Evolutionary conservation across 768 basidiomycete species (phyloP).

Genomic region (Lentinula sp.): DNA sequence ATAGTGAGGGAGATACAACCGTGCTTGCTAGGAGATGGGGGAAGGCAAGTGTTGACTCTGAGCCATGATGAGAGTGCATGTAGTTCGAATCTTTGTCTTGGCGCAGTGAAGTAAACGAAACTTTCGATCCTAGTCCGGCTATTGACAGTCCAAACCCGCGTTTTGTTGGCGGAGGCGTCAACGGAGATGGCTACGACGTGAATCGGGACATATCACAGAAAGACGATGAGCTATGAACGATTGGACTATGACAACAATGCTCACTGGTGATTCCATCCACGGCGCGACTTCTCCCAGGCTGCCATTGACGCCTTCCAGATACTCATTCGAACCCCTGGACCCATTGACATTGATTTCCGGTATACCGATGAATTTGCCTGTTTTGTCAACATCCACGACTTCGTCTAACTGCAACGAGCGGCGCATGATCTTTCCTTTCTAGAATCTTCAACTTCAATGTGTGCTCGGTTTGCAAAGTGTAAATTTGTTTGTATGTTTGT

Average conservation of each 20-base stretch:
- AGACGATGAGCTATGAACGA: neutral
- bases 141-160: neutral
- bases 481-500: too few species aligned
- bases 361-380: neutral
- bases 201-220: neutral
- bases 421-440: neutral
- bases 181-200: neutral
- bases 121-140: neutral
- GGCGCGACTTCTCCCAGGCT: neutral
- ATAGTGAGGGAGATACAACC: neutral
- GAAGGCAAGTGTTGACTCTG: neutral
- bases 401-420: neutral
- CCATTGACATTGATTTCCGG: slow-evolving; percentile 2
- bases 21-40: neutral
- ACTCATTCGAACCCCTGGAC: neutral
- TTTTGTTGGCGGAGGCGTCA: slow-evolving; percentile 1
- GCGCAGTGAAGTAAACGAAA: neutral
- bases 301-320: neutral
- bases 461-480: neutral
- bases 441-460: neutral
- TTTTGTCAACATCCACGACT: neutral
- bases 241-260: neutral
- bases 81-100: neutral
- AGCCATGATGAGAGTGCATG: neutral
- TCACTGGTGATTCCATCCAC: neutral